Percentiles rank a stretch among this genome's conserved stretches.
These are phyloP conservation scores for Calamus simplicifolius DNA, from an alignment of 176 grass and related monocot genomes.

Conservation along the genomic window DNA sequence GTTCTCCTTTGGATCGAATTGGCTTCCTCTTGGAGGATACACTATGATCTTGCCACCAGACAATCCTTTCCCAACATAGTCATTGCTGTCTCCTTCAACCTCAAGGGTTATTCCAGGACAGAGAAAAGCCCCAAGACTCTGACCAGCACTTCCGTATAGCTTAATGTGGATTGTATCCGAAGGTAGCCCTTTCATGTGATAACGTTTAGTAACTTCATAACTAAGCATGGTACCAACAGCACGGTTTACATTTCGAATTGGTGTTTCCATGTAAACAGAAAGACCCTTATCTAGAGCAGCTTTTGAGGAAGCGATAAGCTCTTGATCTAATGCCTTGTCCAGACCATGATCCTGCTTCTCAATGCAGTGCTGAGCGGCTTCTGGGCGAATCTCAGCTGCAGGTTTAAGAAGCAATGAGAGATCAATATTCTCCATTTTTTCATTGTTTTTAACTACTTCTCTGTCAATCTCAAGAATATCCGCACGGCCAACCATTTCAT, in stretches of 20 bases:
- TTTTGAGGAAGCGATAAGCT: constrained; percentile 60
- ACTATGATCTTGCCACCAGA: constrained; percentile 95
- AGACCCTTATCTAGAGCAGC: constrained; percentile 58
- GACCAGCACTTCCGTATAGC: constrained; percentile 79
- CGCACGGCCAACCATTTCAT: constrained; percentile 93
- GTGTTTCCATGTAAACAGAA: constrained; percentile 59
- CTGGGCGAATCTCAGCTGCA: constrained; percentile 67
- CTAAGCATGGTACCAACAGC: constrained; percentile 89
- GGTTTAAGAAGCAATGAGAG: constrained; percentile 83
- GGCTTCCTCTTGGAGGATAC: constrained; percentile 71
- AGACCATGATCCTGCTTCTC: constrained; percentile 95
- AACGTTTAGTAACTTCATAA: constrained; percentile 87
- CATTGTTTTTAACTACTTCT: constrained; percentile 76
- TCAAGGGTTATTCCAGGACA: constrained; percentile 93
- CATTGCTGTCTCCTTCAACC: constrained; percentile 95
- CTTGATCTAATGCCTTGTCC: constrained; percentile 77
- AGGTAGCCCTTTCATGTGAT: constrained; percentile 75
- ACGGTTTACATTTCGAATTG: constrained; percentile 73
- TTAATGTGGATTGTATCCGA: constrained; percentile 78
- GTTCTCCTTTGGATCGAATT: constrained; percentile 82
- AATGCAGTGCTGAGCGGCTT: constrained; percentile 72
- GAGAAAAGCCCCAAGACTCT: constrained; percentile 90
- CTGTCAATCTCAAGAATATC: constrained; percentile 91
- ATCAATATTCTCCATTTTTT: constrained; percentile 95
- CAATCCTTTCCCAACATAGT: constrained; percentile 97